Base-by-base conservation (phyloP, 768 basidiomycete species). In the Omphalotus guepiniiformis region DNA sequence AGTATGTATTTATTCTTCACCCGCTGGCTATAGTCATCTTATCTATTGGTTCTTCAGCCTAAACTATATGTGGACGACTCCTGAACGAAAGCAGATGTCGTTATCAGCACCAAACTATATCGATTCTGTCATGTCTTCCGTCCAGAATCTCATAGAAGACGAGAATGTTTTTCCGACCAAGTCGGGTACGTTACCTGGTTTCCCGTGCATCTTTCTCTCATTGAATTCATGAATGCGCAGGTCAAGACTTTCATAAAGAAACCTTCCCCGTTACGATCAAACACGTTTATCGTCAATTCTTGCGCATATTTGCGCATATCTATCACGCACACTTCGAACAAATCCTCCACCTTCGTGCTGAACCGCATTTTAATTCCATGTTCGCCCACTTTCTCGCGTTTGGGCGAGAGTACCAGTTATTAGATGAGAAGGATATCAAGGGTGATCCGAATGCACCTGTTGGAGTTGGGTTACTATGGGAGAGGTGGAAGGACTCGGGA, bases 381-480 rank as follows among this genome's bases (percentile, higher is more conserved):
- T 98, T 98, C 65, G 95, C 95, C 0, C 95, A 98, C 67, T 99
- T 96, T 70, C 73, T 98, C 42, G 93, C 94, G 1, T 98, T 98
- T 58, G 95, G 95, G 0, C 18, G 50, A 41, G 92, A 97, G 65
- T 98, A 94, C 65, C 90, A 97, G 58, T 63, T 98, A 50, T 63
- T 97, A 54, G 92, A 95, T 43, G 73, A 85, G 52, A 90, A 86
- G 66, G 95, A 98, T 62, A 80, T 96, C 61, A 86, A 79, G 52
- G 89, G 89, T 1, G 69, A 80, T 36, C 58, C 78, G 2, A 76
- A 74, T 40, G 67, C 77, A 4, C 66, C 73, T 3, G 85, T 87
- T 0, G 89, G 91, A 0, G 74, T 86, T 15, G 90, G 89, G 6
- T 66, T 83, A 47, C 70, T 97, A 19, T 91, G 88, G 81, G 88